phyloP scores from a whole-genome alignment of 2,329 filamentous ascomycete species.

The Clonostachys chloroleuca region DNA sequence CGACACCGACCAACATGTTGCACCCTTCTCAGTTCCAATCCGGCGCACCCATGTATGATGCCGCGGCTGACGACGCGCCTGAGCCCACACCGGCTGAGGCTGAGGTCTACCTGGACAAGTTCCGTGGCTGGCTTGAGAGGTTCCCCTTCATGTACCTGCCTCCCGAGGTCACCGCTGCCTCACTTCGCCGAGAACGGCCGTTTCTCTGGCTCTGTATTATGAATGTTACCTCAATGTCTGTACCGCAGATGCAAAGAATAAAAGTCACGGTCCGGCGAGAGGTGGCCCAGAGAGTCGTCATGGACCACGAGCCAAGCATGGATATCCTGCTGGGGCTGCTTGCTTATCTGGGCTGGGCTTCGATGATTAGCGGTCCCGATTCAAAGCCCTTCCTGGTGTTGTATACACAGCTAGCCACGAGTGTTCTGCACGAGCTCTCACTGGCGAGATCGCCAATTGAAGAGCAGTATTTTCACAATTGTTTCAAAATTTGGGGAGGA shows the following conservation, averaged over 20 bases:
- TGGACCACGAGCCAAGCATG: conserved; percentile 42
- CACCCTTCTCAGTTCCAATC: not conserved
- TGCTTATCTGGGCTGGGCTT: conserved; percentile 39
- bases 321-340: conserved; percentile 49
- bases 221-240: conserved; percentile 36
- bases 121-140: conserved; percentile 32
- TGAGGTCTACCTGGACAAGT: conserved; percentile 31
- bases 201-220: conserved; percentile 47
- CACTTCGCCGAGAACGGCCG: conserved; percentile 33
- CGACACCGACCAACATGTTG: not conserved
- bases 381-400: conserved; percentile 38
- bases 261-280: conserved; percentile 34
- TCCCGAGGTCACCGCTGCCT: conserved; percentile 23
- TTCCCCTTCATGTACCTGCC: conserved; percentile 40
- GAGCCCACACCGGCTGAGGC: conserved; percentile 28
- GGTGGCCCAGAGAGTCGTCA: conserved; percentile 37
- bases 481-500: conserved; percentile 25
- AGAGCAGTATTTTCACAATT: conserved; percentile 25
- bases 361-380: conserved; percentile 20
- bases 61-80: not conserved
- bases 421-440: conserved; percentile 39
- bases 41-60: not conserved
- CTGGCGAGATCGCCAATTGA: conserved; percentile 31
- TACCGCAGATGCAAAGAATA: conserved; percentile 29
- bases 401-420: conserved; percentile 33